Evolutionary conservation across 495 filamentous ascomycete genomes (phyloP), one percentile per base, ranked within the genome.

Genomic region (Neurospora africana): DNA sequence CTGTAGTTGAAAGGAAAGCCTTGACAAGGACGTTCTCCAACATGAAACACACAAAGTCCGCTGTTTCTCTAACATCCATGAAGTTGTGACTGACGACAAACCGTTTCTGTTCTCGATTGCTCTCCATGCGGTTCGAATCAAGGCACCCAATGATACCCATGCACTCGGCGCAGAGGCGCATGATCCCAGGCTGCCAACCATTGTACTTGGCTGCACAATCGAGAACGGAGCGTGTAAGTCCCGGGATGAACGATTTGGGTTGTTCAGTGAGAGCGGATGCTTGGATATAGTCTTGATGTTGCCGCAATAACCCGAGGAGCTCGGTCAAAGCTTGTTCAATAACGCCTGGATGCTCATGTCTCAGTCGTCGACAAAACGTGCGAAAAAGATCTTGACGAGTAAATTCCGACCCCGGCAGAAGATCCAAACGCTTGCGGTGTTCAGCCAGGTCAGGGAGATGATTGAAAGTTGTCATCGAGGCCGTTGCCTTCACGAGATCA

Each of bases 71-170:
- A 37, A 91, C 87, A 58, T 89, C 84, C 41, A 89, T 86, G 76
- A 99, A 98, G 76, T 99, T 97, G 39, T 91, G 91, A 38, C 92
- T 81, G 40, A 97, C 89, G 21, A 98, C 86, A 71, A 97, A 92
- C 43, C 93, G 90, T 68, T 84, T 89, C 74, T 92, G 91, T 72
- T 91, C 90, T 58, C 93, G 88, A 40, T 90, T 84, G 4, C 89
- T 87, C 74, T 99, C 95, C 19, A 98, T 87, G 69, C 91, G 87
- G 77, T 97, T 97, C 15, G 95, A 90, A 81, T 98, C 95, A 30
- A 98, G 82, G 75, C 93, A 97, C 23, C 95, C 95, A 67, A 98
- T 89, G 44, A 95, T 85, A 11, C 95, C 95, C 36, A 98, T 81
- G 72, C 92, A 94, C 75, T 89, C 88, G 23, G 92, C 90, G 68